A percentile compares a stretch with the other conserved stretches of the same genome.
Conservation (phyloP, 2,329 filamentous ascomycete species). For the Pseudopithomyces chartarum region DNA sequence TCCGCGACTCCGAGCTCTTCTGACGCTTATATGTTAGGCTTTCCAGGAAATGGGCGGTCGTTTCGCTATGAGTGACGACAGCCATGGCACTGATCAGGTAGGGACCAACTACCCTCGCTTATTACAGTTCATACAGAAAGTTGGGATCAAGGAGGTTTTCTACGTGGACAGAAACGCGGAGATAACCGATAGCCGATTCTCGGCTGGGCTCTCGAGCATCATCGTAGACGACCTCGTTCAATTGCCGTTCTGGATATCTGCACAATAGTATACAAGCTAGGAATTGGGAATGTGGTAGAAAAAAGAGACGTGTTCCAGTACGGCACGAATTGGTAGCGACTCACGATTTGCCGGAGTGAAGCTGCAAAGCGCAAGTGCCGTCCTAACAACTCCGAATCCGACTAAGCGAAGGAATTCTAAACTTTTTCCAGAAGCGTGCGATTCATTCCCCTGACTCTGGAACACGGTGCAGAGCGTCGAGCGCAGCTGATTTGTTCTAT, state of each 20-base stretch:
- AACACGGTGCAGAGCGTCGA: too few relatives aligned
- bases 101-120: slow-evolving; percentile 80
- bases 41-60: slow-evolving; percentile 75
- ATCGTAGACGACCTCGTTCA: slow-evolving; percentile 31
- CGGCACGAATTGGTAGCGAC: too few relatives aligned
- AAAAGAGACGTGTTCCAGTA: too few relatives aligned
- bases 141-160: slow-evolving; percentile 66
- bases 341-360: too few relatives aligned
- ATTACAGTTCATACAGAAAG: slow-evolving; percentile 69
- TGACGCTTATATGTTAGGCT: slow-evolving; percentile 53
- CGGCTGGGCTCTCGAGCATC: slow-evolving; percentile 43
- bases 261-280: slow-evolving; percentile 15
- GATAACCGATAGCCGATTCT: slow-evolving; percentile 38
- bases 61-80: slow-evolving; percentile 94
- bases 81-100: slow-evolving; percentile 85
- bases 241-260: slow-evolving; percentile 36
- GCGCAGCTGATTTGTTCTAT: too few relatives aligned
- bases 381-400: neutral
- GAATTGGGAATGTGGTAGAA: neutral
- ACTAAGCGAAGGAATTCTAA: neutral
- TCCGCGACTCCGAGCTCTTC: slow-evolving; percentile 20
- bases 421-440: too few relatives aligned
- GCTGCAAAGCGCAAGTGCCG: too few relatives aligned
- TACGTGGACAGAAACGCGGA: slow-evolving; percentile 36
- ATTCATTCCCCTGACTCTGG: too few relatives aligned